Base-by-base conservation (phyloP, 768 basidiomycete genomes). In the Leccinum subgranulosum region DNA sequence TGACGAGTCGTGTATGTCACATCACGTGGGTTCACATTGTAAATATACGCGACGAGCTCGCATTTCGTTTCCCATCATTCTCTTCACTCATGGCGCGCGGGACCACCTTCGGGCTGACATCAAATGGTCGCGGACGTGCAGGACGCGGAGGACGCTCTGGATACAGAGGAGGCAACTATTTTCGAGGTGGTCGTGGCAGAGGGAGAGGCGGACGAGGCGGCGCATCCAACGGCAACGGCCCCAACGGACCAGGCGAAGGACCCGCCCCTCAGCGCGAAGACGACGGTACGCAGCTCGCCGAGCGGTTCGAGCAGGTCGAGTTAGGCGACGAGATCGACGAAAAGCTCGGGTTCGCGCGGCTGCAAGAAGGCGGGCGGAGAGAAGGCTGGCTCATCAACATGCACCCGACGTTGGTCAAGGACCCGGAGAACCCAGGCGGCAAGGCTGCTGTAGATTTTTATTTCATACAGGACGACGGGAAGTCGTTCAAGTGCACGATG, bases 331-430 rank as follows among this genome's bases (percentile, higher is more conserved):
- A 96, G 65, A 83, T 98, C 19, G 97, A 99, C 67, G 93, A 92
- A 74, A 92, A 91, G 71, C 77, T 98, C 17, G 97, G 97, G 0
- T 99, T 98, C 72, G 75, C 76, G 41, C 81, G 87, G 60, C 77
- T 92, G 50, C 85, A 91, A 58, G 90, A 95, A 67, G 96, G 95
- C 0, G 74, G 79, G 3, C 77, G 77, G 65, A 84, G 79, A 68
- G 89, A 91, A 54, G 97, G 95, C 2, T 98, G 97, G 97, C 76
- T 99, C 68, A 86, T 99, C 60, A 98, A 98, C 69, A 98, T 99
- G 96, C 95, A 96, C 71, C 92, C 97, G 88, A 97, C 94, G 1
- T 74, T 96, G 9, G 74, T 97, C 15, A 91, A 92, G 71, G 94
- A 95, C 66, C 75, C 93, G 6, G 87, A 91, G 45, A 87, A 87